Conservation (phyloP, 176 grass and related monocot genomes). For the Microstegium vimineum region DNA sequence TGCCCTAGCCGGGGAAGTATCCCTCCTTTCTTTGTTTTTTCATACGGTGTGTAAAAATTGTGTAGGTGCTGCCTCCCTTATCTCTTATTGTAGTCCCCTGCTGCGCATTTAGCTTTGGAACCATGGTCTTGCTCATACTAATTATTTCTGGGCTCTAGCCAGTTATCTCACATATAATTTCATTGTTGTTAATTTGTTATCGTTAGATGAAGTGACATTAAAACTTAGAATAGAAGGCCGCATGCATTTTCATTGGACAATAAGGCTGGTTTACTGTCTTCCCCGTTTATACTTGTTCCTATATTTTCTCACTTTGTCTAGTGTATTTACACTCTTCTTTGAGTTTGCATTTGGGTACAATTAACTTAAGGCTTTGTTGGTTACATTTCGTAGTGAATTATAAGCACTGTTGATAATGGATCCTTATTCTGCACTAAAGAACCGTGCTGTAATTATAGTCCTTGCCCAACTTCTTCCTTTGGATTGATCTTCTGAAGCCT, state of each 20-base stretch:
- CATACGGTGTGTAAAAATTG: no score
- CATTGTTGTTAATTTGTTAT: not conserved
- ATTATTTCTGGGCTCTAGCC: slow-evolving; percentile 10
- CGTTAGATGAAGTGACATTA: not conserved
- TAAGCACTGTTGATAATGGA: not conserved
- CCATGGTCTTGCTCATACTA: not conserved
- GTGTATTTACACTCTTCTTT: not conserved
- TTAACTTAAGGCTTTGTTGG: no score
- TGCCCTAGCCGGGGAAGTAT: no score
- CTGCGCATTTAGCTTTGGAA: not conserved
- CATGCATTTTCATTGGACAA: not conserved
- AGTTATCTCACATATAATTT: not conserved
- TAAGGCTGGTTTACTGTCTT: not conserved
- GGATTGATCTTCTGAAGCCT: slow-evolving; percentile 3
- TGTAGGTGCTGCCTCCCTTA: not conserved
- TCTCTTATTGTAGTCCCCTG: not conserved
- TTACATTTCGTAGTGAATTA: no score
- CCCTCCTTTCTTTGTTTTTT: no score
- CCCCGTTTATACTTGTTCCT: not conserved
- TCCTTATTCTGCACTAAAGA: not conserved
- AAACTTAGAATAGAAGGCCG: not conserved
- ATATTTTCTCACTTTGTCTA: not conserved
- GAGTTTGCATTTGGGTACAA: no score
- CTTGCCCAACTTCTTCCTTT: slow-evolving; percentile 14
- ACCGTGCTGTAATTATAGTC: not conserved